Evolutionary conservation across 805 yeast species (phyloP), one percentile per base, ranked within the genome.

Genomic region (Jamesozyma piceae): DNA sequence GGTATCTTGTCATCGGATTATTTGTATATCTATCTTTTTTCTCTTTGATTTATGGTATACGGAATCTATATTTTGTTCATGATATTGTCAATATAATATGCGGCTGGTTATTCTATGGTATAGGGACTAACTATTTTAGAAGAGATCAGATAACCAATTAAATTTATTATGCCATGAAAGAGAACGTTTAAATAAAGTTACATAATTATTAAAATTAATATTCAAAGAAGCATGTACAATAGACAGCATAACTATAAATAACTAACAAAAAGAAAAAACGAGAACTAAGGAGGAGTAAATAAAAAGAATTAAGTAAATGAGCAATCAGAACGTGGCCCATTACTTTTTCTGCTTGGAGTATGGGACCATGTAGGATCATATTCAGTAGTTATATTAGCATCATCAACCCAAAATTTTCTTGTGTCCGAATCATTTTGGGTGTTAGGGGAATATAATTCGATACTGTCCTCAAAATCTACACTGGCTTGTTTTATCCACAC

Each of bases 1-100:
- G 57, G 38, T 53, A 55, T 36, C 41, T 67, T 2, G 66, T 73
- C 2, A 57, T 59, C 14, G 46, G 62, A 3, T 52, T 77, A 13
- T 52, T 81, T 35, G 55, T 56, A 0, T 83, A 82, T 57, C 66
- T 78, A 48, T 69, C 76, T 1, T 55, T 75, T 31, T 87, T 83
- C 62, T 65, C 82, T 35, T 60, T 83, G 43, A 53, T 86, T 9
- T 86, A 78, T 62, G 96, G 96, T 2, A 70, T 82, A 5, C 73
- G 89, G 55, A 83, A 86, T 53, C 71, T 90, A n/a, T 89, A 75
- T 61, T 85, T 89, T 84, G 64, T 88, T 37, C 92, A 88, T 53
- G 83, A 84, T 56, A 60, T 87, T 40, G 72, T 82, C 43, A 87
- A 87, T 58, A 58, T 81, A 15, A 63, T 80, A 42, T 71, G 79